Evolutionary conservation across 805 yeast species (phyloP).

Genomic region (Torulaspora franciscae): DNA sequence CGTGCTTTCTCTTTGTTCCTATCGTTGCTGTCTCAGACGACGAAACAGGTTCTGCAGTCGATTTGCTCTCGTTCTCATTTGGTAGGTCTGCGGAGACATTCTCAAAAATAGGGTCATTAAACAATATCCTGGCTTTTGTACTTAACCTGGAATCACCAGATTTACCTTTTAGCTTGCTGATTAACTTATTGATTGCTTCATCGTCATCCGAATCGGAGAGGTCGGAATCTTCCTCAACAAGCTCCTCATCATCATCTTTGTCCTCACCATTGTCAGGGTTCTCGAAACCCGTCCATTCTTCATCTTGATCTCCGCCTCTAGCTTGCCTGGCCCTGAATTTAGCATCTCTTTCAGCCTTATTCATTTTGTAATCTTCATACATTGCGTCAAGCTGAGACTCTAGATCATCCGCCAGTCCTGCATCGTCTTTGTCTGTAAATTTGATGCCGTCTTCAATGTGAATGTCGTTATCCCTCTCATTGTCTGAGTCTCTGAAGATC

Average conservation of each 20-base stretch:
- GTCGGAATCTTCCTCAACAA: conserved; percentile 36
- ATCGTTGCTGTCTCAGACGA: neutral
- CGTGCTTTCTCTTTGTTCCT: conserved; percentile 17
- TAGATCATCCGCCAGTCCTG: conserved; percentile 55
- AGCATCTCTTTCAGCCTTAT: conserved; percentile 64
- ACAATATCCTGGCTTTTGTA: conserved; percentile 42
- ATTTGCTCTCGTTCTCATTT: conserved; percentile 13
- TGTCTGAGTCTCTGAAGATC: conserved; percentile 54
- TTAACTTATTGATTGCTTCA: conserved; percentile 57
- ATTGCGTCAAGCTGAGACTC: conserved; percentile 79
- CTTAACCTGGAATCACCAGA: conserved; percentile 38
- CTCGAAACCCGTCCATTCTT: conserved; percentile 70
- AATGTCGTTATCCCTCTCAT: conserved; percentile 52
- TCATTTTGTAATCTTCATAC: conserved; percentile 68
- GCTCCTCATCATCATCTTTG: conserved; percentile 41
- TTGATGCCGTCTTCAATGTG: conserved; percentile 45
- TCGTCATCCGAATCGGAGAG: conserved; percentile 66
- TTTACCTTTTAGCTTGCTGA: conserved; percentile 52
- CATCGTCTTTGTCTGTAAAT: conserved; percentile 35
- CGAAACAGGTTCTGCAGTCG: conserved; percentile 2
- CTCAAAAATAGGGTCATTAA: conserved; percentile 51
- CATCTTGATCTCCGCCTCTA: conserved; percentile 73
- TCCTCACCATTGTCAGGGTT: conserved; percentile 42
- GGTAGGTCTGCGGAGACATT: conserved; percentile 41
- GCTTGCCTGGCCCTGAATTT: conserved; percentile 63